phyloP scores from a whole-genome alignment of 1,284 basidiomycete genomes.

The Tylopilus sp. region DNA sequence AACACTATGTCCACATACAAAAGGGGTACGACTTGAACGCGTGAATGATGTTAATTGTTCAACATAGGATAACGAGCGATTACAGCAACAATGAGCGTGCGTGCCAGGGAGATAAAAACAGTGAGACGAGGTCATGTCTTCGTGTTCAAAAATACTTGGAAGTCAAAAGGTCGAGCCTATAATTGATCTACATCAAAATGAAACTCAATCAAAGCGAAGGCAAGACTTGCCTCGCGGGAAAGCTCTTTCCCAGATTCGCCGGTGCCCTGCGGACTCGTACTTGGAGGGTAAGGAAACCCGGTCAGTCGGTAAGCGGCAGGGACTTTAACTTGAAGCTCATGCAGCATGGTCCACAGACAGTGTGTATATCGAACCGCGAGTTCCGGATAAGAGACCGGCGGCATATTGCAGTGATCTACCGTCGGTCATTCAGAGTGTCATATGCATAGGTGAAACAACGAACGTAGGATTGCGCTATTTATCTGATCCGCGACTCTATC shows the following conservation, averaged over 20 bases:
- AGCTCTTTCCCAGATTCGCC: slow-evolving; percentile 29
- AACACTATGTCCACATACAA: slow-evolving; percentile 20
- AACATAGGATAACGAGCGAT: slow-evolving; percentile 11
- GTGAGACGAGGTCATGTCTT: slow-evolving; percentile 32
- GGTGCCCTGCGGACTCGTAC: slow-evolving; percentile 4
- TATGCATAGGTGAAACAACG: slow-evolving; percentile 29
- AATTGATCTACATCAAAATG: not conserved
- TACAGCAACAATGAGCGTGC: not conserved
- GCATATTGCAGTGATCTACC: slow-evolving; percentile 49
- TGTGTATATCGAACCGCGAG: slow-evolving; percentile 56
- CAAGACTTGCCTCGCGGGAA: slow-evolving; percentile 21
- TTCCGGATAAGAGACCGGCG: slow-evolving; percentile 57
- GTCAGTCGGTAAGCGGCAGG: slow-evolving; percentile 44
- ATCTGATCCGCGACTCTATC: slow-evolving; percentile 81
- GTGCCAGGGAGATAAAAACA: slow-evolving; percentile 1
- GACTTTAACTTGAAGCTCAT: slow-evolving; percentile 45
- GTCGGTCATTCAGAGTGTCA: slow-evolving; percentile 2
- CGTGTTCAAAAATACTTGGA: slow-evolving; percentile 46
- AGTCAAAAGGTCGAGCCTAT: slow-evolving; percentile 44
- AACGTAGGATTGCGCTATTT: slow-evolving; percentile 77
- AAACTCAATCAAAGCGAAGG: not conserved
- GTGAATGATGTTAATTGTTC: slow-evolving; percentile 18
- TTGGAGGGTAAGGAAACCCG: slow-evolving; percentile 25
- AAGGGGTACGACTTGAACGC: slow-evolving; percentile 7
- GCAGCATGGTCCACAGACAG: slow-evolving; percentile 51